Base-by-base conservation (phyloP, 495 filamentous ascomycete genomes). In the Geopyxis carbonaria region DNA sequence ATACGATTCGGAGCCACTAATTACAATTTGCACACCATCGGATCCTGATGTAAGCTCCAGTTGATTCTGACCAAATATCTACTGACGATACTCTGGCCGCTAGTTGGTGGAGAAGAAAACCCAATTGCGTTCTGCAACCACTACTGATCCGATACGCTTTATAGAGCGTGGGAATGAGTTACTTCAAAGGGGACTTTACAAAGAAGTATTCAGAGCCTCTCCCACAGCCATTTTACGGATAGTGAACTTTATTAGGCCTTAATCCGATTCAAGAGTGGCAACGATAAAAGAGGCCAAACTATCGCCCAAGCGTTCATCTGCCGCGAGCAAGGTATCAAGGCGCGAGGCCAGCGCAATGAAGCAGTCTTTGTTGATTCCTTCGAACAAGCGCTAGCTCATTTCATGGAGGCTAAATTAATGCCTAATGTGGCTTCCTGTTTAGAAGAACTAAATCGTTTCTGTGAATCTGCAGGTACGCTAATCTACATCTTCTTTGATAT, bases 401-500 rank as follows among this genome's bases (percentile, higher is more conserved):
- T 51, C 13, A 29, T 37, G 19, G 22, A 36, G 11, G 37, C 42
- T 10, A 4, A 8, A 8, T 23, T 31, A 8, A 15, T 22, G 13
- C 20, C 38, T 21, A 45, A 45, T n/a, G 46, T 38, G 6, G 46
- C 48, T 3, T 27, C 43, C 4, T 48, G 46, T 31, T 44, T 45
- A 11, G 46, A 45, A 23, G 33, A 48, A 0, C 31, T 49, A 20
- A 43, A 38, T 1, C 21, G 20, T 14, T 38, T 49, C 6, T 28
- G 36, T 25, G 27, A 38, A 19, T 45, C 46, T 11, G 45, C 29
- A 24, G 47, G 46, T 48, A 38, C 30, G 36, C 22, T 22, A n/a
- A n/a, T n/a, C n/a, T n/a, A n/a, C n/a, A n/a, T n/a, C n/a, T n/a
- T n/a, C n/a, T n/a, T n/a, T n/a, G 25, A 29, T 3, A 7, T 20